phyloP scores from a whole-genome alignment of 345 rosid genomes.

The Corymbia maculata region DNA sequence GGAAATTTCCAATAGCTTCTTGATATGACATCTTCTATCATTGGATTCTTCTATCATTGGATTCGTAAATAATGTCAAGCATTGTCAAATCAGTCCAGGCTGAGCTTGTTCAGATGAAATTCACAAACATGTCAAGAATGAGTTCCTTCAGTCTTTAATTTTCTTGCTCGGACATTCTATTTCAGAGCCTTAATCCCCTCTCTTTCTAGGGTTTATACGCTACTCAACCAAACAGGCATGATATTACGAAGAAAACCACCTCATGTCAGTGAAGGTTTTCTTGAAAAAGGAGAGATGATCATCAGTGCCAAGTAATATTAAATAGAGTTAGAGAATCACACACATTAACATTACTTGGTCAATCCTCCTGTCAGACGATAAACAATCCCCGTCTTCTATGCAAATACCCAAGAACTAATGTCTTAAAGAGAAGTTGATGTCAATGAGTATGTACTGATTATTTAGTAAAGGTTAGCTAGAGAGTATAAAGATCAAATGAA shows the following conservation, averaged over 20 bases:
- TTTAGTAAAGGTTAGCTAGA: background rate
- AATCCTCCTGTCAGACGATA: background rate
- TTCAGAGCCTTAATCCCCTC: background rate
- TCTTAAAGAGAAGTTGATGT: background rate
- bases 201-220: background rate
- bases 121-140: background rate
- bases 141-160: background rate
- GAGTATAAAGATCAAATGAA: background rate
- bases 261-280: background rate
- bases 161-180: background rate
- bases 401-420: background rate
- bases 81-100: background rate
- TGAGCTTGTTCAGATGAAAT: background rate
- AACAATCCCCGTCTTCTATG: background rate
- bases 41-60: background rate
- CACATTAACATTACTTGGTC: background rate
- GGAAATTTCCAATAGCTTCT: background rate
- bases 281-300: background rate
- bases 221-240: background rate
- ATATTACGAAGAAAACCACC: background rate
- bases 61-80: background rate
- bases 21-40: background rate
- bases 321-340: background rate
- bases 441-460: background rate
- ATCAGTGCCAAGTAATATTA: background rate